Base-by-base conservation (phyloP, 1,139 yeast species). In the Saccharomyces hybrid region DNA sequence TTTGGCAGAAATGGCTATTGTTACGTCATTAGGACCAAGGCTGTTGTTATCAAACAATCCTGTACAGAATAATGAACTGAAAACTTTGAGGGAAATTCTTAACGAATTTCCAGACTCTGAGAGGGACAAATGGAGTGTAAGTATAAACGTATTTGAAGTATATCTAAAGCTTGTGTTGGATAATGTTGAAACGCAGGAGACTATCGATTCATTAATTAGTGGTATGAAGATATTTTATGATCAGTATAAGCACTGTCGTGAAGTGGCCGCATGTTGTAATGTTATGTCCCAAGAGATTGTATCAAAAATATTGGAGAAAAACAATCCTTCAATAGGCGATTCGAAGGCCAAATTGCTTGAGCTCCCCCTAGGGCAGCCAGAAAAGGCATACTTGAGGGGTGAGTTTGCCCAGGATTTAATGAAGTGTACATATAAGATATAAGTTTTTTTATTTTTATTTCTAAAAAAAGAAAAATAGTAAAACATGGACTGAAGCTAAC, bases 1-100 rank as follows among this genome's bases (percentile, higher is more conserved):
- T 1, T 82, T 80, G 48, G 96, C 96, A 0, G 95, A 88, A 62
- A 69, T 71, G 1, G 73, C 81, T 0, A 73, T 88, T 3, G 65
- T 82, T 2, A 64, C 72, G 3, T 69, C 75, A 14, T 19, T 38
- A 25, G 44, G 44, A 4, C 44, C 44, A 38, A 38, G 44, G 13
- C 44, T 38, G 13, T 19, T 38, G 26, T 19, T 38, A 38, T 38
- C 44, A 19, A 38, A 38, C n/a, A 25, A 38, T 38, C 44, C 23
- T 5, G 19, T 19, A 19, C 44, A 38, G 44, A 38, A 38, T 38
- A 11, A 9, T 16, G 44, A 38, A 38, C 51, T 34, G 42, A 19
- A 13, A 19, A 47, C 14, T 28, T 5, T 38, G 28, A 47, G 28
- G 41, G 41, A 38, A 4, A 63, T 88, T 5, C 66, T 85, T 46